phyloP scores from a whole-genome alignment of 2,329 filamentous ascomycete species.

The Rutstroemia sp. region DNA sequence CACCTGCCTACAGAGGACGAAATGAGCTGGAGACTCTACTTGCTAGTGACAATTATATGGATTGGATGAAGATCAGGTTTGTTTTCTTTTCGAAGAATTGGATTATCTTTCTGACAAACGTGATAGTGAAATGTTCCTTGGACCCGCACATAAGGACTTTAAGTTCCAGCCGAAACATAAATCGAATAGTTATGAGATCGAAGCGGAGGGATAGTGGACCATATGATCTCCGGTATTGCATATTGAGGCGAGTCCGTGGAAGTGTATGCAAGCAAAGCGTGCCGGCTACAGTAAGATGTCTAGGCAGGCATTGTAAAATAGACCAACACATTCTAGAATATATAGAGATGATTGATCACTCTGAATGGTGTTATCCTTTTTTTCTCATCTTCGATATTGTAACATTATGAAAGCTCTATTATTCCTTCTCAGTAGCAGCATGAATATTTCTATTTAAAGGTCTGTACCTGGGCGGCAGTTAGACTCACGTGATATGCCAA shows the following conservation, averaged over 20 bases:
- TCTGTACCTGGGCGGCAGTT: too few relatives aligned
- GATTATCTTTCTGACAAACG: background rate
- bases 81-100: constrained; percentile 28
- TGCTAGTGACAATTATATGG: constrained; percentile 83
- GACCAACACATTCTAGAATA: too few relatives aligned
- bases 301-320: too few relatives aligned
- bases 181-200: constrained; percentile 81
- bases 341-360: too few relatives aligned
- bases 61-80: constrained; percentile 98
- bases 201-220: constrained; percentile 56
- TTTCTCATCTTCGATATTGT: too few relatives aligned
- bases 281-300: too few relatives aligned
- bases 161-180: constrained; percentile 97
- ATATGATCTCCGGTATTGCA: background rate
- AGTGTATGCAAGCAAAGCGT: background rate
- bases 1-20: constrained; percentile 74
- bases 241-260: background rate
- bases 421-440: too few relatives aligned
- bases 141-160: constrained; percentile 83
- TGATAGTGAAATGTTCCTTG: constrained; percentile 90
- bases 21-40: constrained; percentile 93
- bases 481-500: background rate
- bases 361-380: too few relatives aligned
- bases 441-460: too few relatives aligned
- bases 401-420: too few relatives aligned